These are phyloP conservation scores for Cucurbita maxima DNA, from an alignment of 306 rosid genomes.

Conservation along the genomic window DNA sequence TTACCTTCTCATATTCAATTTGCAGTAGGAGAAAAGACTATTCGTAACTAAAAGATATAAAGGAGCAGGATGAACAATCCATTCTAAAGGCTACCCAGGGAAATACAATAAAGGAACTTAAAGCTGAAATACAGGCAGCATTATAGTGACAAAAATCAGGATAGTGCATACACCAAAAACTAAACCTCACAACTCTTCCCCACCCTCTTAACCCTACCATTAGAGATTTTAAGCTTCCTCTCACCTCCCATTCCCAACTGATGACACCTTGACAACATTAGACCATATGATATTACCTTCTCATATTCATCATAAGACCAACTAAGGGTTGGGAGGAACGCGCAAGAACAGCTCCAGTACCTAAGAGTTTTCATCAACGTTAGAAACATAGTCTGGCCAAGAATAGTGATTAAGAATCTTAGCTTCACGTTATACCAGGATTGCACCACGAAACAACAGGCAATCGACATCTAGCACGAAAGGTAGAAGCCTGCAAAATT, in stretches of 20 bases:
- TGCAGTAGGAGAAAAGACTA: too few relatives aligned
- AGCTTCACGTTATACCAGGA: slow-evolving; percentile 37
- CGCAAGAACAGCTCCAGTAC: slow-evolving; percentile 91
- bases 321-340: slow-evolving; percentile 96
- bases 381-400: slow-evolving; percentile 7
- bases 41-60: too few relatives aligned
- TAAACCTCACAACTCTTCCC: neutral
- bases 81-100: too few relatives aligned
- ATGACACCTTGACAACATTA: neutral
- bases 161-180: neutral
- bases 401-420: neutral
- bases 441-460: slow-evolving; percentile 97
- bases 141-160: too few relatives aligned
- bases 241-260: neutral
- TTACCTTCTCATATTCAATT: too few relatives aligned
- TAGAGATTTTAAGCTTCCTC: neutral
- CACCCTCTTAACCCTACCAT: neutral
- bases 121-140: too few relatives aligned
- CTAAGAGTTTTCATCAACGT: slow-evolving; percentile 26
- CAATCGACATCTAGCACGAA: slow-evolving; percentile 78
- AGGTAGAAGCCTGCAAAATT: slow-evolving; percentile 63
- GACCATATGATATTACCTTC: slow-evolving; percentile 54
- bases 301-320: slow-evolving; percentile 94
- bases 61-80: too few relatives aligned
- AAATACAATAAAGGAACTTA: too few relatives aligned